Conservation (phyloP, 139 green algal species). For the Asterochloris erici region DNA sequence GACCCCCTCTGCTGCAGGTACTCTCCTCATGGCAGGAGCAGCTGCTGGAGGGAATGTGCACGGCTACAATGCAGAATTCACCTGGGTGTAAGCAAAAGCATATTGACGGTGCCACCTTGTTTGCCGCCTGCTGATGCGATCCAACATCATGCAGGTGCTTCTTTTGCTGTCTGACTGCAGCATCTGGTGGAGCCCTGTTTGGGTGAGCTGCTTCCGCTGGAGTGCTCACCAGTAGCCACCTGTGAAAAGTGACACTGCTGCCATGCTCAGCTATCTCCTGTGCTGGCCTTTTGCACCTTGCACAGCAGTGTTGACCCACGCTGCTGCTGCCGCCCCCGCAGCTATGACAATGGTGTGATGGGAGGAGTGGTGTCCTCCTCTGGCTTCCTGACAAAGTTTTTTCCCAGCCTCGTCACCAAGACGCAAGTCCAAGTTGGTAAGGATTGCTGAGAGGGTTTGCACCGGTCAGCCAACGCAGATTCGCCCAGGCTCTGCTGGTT, state of each 20-base stretch:
- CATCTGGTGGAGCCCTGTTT: constrained; percentile 33
- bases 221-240: too few relatives aligned
- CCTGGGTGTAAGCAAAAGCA: neutral
- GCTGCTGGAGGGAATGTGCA: neutral
- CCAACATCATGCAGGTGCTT: neutral
- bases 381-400: constrained; percentile 15
- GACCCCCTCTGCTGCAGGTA: too few relatives aligned
- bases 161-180: constrained; percentile 29
- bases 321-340: too few relatives aligned
- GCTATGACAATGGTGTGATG: constrained; percentile 26
- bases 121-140: too few relatives aligned
- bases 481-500: too few relatives aligned
- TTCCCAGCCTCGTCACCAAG: neutral
- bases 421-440: too few relatives aligned
- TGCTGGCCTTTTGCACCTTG: too few relatives aligned
- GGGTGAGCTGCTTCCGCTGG: neutral
- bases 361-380: constrained; percentile 12
- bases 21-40: neutral
- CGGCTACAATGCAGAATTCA: constrained; percentile 16
- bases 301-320: too few relatives aligned
- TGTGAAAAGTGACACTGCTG: too few relatives aligned
- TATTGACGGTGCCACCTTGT: too few relatives aligned
- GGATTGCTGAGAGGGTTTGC: too few relatives aligned
- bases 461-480: neutral
- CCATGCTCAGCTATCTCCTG: too few relatives aligned